phyloP scores from a whole-genome alignment of 768 basidiomycete species.

The Psilocybe subaeruginosa region DNA sequence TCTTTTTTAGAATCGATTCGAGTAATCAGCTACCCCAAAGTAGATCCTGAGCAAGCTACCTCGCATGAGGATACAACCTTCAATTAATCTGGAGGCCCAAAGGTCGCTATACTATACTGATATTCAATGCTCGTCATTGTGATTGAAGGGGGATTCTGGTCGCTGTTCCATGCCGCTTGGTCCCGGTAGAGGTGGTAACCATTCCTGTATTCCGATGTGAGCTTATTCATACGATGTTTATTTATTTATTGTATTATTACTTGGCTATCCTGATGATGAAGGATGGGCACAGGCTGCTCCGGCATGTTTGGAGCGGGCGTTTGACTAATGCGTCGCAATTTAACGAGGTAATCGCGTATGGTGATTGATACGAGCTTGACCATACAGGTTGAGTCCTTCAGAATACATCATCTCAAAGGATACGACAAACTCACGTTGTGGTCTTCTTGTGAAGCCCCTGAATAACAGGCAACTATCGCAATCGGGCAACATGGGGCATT shows the following conservation, averaged over 20 bases:
- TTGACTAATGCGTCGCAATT: conserved; percentile 46
- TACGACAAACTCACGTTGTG: conserved; percentile 57
- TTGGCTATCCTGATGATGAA: conserved; percentile 20
- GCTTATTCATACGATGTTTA: conserved; percentile 2
- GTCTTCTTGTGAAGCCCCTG: conserved; percentile 81
- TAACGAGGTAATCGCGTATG: conserved; percentile 71
- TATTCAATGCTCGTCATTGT: conserved; percentile 15
- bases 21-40: conserved; percentile 41
- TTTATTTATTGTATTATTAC: conserved; percentile 14
- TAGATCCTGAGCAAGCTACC: conserved; percentile 10
- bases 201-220: conserved; percentile 31
- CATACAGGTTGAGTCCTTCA: neutral
- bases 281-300: conserved; percentile 25
- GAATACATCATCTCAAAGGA: neutral
- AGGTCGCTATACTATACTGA: neutral
- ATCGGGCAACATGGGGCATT: conserved; percentile 86
- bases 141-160: conserved; percentile 42
- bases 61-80: neutral
- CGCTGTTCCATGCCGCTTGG: conserved; percentile 32
- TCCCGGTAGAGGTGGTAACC: conserved; percentile 32
- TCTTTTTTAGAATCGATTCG: conserved; percentile 52
- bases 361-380: conserved; percentile 63
- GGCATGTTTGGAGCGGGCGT: conserved; percentile 37
- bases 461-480: conserved; percentile 77
- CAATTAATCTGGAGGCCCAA: neutral